Evolutionary conservation across 371 early-diverging fungal genomes (phyloP).

Genomic region (Mucor velutinosus): DNA sequence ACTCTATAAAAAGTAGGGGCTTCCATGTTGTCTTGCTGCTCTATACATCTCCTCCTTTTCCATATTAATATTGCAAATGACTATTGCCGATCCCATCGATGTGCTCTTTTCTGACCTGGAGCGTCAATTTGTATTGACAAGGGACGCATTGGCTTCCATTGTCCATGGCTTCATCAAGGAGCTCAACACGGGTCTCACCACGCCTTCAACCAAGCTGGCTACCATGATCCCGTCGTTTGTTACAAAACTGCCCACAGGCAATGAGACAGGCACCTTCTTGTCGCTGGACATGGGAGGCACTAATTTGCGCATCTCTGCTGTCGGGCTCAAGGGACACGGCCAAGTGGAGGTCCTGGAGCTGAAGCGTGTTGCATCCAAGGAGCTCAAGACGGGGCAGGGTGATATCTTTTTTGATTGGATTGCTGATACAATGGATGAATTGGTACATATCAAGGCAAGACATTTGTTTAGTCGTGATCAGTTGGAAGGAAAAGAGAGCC

Average conservation of each 20-base stretch:
- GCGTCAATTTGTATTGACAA: conserved; percentile 29
- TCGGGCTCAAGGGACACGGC: conserved; percentile 31
- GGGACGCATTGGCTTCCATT: conserved; percentile 45
- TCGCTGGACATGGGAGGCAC: conserved; percentile 94
- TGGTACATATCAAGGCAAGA: conserved; percentile 6
- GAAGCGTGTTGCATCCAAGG: conserved; percentile 24
- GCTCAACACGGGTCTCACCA: conserved; percentile 33
- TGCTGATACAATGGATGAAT: conserved; percentile 40
- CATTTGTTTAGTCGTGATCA: conserved; percentile 41
- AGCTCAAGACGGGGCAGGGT: conserved; percentile 51
- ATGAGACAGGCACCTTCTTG: conserved; percentile 81
- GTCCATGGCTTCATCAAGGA: conserved; percentile 47
- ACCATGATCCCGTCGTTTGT: conserved; percentile 84
- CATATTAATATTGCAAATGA: not conserved
- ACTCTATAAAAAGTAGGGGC: too few relatives aligned
- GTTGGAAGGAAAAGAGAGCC: conserved; percentile 25
- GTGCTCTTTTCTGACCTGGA: not conserved
- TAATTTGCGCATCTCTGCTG: conserved; percentile 81
- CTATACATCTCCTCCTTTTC: too few relatives aligned
- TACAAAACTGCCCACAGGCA: conserved; percentile 74
- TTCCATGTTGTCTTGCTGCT: too few relatives aligned
- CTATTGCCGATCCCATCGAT: not conserved
- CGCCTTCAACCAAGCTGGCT: conserved; percentile 25
- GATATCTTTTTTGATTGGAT: conserved; percentile 86
- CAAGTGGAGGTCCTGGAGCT: conserved; percentile 31